phyloP scores from a whole-genome alignment of 2,329 filamentous ascomycete genomes.

The Dothideomycetes sp. region DNA sequence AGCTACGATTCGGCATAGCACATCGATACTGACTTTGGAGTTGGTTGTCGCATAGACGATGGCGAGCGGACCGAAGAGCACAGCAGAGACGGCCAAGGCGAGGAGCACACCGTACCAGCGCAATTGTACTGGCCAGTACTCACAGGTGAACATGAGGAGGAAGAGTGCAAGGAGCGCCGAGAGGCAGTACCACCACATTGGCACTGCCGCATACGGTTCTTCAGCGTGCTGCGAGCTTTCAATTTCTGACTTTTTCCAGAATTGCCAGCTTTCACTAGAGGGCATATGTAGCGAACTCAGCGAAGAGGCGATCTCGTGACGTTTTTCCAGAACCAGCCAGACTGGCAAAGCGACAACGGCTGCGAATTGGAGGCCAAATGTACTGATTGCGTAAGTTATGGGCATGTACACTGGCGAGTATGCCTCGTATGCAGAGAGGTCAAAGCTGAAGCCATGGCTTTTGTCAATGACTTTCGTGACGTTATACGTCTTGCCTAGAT shows the following conservation, averaged over 20 bases:
- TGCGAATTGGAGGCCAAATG: background rate
- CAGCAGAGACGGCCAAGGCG: constrained; percentile 60
- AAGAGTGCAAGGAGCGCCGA: background rate
- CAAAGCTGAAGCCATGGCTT: background rate
- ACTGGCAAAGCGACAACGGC: background rate
- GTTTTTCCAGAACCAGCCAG: background rate
- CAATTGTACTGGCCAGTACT: background rate
- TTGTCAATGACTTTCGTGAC: background rate
- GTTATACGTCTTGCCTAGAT: background rate
- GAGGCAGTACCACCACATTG: background rate
- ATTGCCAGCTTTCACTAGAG: background rate
- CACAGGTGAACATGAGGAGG: background rate
- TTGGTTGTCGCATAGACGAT: constrained; percentile 80
- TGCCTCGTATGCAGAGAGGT: background rate
- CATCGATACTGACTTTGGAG: background rate
- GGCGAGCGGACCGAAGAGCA: constrained; percentile 78
- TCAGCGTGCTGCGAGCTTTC: background rate
- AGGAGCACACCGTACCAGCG: constrained; percentile 62
- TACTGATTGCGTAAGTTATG: background rate
- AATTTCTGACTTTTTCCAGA: background rate
- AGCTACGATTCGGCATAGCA: constrained; percentile 17
- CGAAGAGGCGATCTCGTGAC: background rate
- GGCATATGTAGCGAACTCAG: background rate
- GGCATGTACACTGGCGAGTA: background rate
- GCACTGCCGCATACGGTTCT: background rate